phyloP scores from a whole-genome alignment of 352 stramenopile species.

The Globisporangium polare region DNA sequence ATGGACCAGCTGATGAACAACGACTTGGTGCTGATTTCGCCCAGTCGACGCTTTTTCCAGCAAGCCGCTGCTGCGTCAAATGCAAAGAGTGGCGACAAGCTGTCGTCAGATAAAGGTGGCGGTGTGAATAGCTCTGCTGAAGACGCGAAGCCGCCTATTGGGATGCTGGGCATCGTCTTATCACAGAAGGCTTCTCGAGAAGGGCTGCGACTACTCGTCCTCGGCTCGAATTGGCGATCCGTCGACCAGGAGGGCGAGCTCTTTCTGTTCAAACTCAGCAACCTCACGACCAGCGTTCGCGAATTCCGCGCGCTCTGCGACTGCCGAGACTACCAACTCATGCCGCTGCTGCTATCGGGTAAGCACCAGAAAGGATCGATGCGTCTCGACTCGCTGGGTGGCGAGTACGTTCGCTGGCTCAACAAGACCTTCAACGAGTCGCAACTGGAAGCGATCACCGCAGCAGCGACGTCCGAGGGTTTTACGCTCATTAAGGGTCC shows the following conservation, averaged over 20 bases:
- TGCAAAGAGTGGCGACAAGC: not conserved
- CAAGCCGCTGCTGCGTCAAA: constrained; percentile 22
- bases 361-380: constrained; percentile 67
- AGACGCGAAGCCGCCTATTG: constrained; percentile 14
- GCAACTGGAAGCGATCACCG: constrained; percentile 87
- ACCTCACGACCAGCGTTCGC: constrained; percentile 84
- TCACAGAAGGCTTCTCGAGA: constrained; percentile 69
- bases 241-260: constrained; percentile 50
- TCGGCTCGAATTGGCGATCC: constrained; percentile 43
- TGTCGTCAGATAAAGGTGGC: constrained; percentile 1
- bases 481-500: constrained; percentile 92
- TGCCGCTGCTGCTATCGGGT: constrained; percentile 75
- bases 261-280: constrained; percentile 84
- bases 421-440: constrained; percentile 85
- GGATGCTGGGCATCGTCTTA: constrained; percentile 71
- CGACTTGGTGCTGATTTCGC: constrained; percentile 73
- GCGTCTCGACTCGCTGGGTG: constrained; percentile 73
- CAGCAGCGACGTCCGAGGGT: constrained; percentile 79
- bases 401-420: constrained; percentile 82
- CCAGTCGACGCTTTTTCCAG: constrained; percentile 50
- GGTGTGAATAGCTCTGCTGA: not conserved
- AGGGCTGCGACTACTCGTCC: constrained; percentile 63
- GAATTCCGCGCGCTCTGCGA: constrained; percentile 86
- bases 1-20: constrained; percentile 64
- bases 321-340: constrained; percentile 67